Percentiles rank a stretch among this genome's conserved stretches.
These are phyloP conservation scores for Lathyrus oleraceus DNA, from an alignment of 306 rosid species.

Conservation along the genomic window DNA sequence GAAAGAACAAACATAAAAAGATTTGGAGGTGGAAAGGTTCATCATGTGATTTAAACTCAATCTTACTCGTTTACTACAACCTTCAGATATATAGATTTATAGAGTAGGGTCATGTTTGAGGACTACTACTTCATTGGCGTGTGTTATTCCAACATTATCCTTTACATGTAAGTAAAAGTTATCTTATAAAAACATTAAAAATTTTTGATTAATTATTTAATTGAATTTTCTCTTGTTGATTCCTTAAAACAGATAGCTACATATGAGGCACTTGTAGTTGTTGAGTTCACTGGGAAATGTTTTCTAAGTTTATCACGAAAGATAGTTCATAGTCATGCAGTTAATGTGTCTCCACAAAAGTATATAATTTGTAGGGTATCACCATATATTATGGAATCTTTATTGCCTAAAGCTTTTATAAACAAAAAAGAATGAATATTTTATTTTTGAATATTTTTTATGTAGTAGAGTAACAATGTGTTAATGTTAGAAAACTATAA, in stretches of 20 bases:
- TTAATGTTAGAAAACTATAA: too few species aligned
- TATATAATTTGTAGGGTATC: background rate
- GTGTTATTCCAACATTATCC: background rate
- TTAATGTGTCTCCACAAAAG: conserved; percentile 9
- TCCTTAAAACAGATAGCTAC: conserved; percentile 3
- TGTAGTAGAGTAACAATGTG: too few species aligned
- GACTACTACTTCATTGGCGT: conserved; percentile 14
- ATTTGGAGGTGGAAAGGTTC: conserved; percentile 27
- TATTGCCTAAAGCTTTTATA: background rate
- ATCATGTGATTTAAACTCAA: conserved; percentile 21
- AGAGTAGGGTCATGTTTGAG: conserved; percentile 10
- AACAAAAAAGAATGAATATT: too few species aligned
- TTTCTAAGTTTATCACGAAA: conserved; percentile 26
- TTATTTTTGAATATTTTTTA: too few species aligned
- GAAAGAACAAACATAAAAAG: background rate
- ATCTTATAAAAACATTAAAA: background rate
- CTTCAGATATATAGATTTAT: conserved; percentile 8
- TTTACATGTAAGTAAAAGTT: background rate
- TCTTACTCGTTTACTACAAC: background rate
- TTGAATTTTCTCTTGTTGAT: background rate
- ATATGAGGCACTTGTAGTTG: background rate
- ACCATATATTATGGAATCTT: background rate
- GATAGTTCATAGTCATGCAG: conserved; percentile 34
- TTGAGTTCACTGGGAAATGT: conserved; percentile 1
- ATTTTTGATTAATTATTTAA: background rate